Base-by-base conservation (phyloP, 371 early-diverging fungal genomes). In the Capillidium heterosporum region DNA sequence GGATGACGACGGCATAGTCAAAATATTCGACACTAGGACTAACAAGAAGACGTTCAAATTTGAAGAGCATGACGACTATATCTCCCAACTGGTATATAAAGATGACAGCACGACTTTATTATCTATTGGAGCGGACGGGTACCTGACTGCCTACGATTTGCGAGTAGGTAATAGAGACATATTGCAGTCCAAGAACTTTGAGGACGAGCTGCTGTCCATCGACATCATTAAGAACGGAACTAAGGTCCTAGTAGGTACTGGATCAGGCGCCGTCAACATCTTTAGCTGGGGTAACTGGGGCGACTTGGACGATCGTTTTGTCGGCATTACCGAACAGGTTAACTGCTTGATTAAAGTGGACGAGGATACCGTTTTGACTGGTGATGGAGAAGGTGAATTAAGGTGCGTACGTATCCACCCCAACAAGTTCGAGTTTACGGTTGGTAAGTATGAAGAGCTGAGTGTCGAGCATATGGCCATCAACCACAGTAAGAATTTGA, bases 281-380 rank as follows among this genome's bases (percentile, higher is more conserved):
- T 87, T 80, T 55, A 71, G 76, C 1, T 88, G 83, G 76, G 87
- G 81, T n/a, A 74, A 87, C 61, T 95, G 90, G 85, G 89, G 86
- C 13, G 93, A 91, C 60, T 77, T 85, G 52, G 81, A 81, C 19
- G 92, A 93, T 69, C 79, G 96, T 23, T 82, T 91, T 57, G 71
- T 87, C 2, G 95, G 94, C 27, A 92, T 95, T 63, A 93, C 94
- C 24, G 77, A 73, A 51, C 83, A 87, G 24, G 81, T 95, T 23
- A 87, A 90, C 54, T 67, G 87, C 0, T 73, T 93, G 13, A 76
- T 77, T 60, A 82, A 82, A 62, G 64, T 92, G 51, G 82, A 81
- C 44, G 91, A 94, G 56, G 75, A 81, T 60, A 76, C 81, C 21
- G 70, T 92, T 15, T 79, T 79, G 32, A 92, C 94, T 0, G 96